These are phyloP conservation scores for Colletotrichum sp. DNA, from an alignment of 2,329 filamentous ascomycete genomes.

Conservation along the genomic window DNA sequence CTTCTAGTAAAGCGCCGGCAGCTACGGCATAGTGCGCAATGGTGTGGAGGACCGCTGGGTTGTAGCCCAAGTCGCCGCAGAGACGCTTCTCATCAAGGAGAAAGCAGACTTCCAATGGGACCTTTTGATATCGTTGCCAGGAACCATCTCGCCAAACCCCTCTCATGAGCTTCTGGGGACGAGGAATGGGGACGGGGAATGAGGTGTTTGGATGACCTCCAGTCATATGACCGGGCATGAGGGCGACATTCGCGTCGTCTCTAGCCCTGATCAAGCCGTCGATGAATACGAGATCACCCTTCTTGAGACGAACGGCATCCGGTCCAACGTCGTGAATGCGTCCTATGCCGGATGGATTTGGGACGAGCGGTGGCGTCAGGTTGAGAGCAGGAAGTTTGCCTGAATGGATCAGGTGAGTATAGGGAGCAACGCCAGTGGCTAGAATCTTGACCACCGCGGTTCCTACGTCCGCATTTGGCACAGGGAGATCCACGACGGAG, in stretches of 20 bases:
- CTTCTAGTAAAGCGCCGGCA: constrained; percentile 46
- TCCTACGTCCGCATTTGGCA: constrained; percentile 23
- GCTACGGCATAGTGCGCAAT: constrained; percentile 42
- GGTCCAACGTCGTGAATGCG: constrained; percentile 37
- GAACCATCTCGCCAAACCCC: constrained; percentile 35
- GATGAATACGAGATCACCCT: constrained; percentile 38
- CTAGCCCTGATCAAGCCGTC: constrained; percentile 32
- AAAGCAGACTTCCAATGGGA: constrained; percentile 38
- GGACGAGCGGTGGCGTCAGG: constrained; percentile 36
- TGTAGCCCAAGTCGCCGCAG: constrained; percentile 40
- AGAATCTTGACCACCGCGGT: constrained; percentile 26
- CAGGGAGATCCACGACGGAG: constrained; percentile 9
- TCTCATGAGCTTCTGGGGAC: constrained; percentile 28
- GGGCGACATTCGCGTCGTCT: constrained; percentile 31
- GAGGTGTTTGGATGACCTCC: constrained; percentile 27
- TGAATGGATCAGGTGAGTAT: constrained; percentile 13
- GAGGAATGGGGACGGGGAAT: no score
- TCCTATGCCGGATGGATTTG: constrained; percentile 37
- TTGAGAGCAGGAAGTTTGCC: background rate
- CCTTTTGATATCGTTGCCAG: constrained; percentile 31
- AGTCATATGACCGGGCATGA: constrained; percentile 33
- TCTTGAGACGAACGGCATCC: constrained; percentile 33
- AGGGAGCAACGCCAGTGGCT: constrained; percentile 29
- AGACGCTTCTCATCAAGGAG: constrained; percentile 36
- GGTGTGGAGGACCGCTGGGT: constrained; percentile 41